Evolutionary conservation across 345 rosid species (phyloP).

Genomic region (Syzygium oleosum): DNA sequence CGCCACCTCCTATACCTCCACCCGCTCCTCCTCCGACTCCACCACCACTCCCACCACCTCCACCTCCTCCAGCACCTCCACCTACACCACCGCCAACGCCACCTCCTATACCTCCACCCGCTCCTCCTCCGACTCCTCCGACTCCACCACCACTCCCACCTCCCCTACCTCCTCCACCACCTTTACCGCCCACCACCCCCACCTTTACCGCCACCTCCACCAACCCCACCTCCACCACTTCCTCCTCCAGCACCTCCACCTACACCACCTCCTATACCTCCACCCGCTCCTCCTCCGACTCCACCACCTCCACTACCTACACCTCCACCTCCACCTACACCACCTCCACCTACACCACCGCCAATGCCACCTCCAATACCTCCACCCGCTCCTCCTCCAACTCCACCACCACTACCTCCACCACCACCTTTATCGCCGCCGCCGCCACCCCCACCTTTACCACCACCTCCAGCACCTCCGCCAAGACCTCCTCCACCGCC

Average conservation of each 20-base stretch:
- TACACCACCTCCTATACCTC: slow-evolving; percentile 6
- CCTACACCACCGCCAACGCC: background rate
- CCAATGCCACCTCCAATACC: background rate
- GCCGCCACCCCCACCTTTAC: background rate
- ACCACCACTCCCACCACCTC: background rate
- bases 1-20: background rate
- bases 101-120: background rate
- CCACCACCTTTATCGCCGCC: background rate
- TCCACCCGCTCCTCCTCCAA: background rate
- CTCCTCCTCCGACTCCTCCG: slow-evolving; percentile 2
- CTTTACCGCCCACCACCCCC: slow-evolving; percentile 1
- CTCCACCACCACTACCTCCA: background rate
- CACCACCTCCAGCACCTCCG: background rate
- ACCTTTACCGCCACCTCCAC: slow-evolving; percentile 3
- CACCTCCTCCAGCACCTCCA: background rate
- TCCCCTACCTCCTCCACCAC: too few relatives aligned
- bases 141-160: slow-evolving; percentile 3
- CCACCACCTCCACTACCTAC: slow-evolving; percentile 3
- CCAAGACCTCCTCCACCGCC: background rate
- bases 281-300: slow-evolving; percentile 12
- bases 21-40: background rate
- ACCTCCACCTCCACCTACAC: background rate
- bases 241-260: background rate
- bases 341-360: background rate
- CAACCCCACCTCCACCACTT: slow-evolving; percentile 1